A percentile compares a stretch with the other conserved stretches of the same genome.
These are phyloP conservation scores for Hypoxylon subgilvum DNA, from an alignment of 495 filamentous ascomycete genomes.

Conservation along the genomic window DNA sequence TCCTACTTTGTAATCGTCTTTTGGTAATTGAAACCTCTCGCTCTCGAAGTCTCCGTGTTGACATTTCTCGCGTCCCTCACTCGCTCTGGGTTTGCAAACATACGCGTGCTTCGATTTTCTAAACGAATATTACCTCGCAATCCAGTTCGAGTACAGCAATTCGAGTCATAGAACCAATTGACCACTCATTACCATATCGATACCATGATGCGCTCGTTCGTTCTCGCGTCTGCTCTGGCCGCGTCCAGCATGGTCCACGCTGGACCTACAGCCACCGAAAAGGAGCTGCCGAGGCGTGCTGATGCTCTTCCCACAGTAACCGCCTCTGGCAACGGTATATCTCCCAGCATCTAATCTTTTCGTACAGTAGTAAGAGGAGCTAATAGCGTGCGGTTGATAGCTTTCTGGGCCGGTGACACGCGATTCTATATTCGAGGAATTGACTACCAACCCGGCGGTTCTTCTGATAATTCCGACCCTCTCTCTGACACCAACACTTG, in stretches of 20 bases:
- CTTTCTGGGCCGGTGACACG: slow-evolving; percentile 82
- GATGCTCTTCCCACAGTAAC: slow-evolving; percentile 51
- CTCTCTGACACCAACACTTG: slow-evolving; percentile 74
- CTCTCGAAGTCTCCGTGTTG: slow-evolving; percentile 18
- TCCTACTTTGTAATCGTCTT: slow-evolving; percentile 40
- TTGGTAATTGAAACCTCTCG: slow-evolving; percentile 11
- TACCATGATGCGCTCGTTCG: slow-evolving; percentile 62
- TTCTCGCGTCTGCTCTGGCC: slow-evolving; percentile 60
- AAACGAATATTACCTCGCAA: slow-evolving; percentile 1
- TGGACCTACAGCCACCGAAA: slow-evolving; percentile 62
- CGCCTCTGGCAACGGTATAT: slow-evolving; percentile 55
- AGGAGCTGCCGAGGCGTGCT: slow-evolving; percentile 61
- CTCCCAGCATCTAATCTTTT: too few species aligned
- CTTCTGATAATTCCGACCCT: slow-evolving; percentile 77
- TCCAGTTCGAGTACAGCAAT: not conserved
- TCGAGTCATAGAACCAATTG: slow-evolving; percentile 20
- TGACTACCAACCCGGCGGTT: slow-evolving; percentile 94
- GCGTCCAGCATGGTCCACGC: slow-evolving; percentile 61
- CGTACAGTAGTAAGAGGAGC: not conserved
- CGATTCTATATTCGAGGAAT: slow-evolving; percentile 95
- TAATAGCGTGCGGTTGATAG: slow-evolving; percentile 51
- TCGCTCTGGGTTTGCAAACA: slow-evolving; percentile 24
- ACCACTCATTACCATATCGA: slow-evolving; percentile 14
- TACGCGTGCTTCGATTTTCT: slow-evolving; percentile 18
- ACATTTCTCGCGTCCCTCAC: slow-evolving; percentile 17